A percentile compares a stretch with the other conserved stretches of the same genome.
phyloP scores from a whole-genome alignment of 306 rosid species.

The Trichosanthes cucumerina region DNA sequence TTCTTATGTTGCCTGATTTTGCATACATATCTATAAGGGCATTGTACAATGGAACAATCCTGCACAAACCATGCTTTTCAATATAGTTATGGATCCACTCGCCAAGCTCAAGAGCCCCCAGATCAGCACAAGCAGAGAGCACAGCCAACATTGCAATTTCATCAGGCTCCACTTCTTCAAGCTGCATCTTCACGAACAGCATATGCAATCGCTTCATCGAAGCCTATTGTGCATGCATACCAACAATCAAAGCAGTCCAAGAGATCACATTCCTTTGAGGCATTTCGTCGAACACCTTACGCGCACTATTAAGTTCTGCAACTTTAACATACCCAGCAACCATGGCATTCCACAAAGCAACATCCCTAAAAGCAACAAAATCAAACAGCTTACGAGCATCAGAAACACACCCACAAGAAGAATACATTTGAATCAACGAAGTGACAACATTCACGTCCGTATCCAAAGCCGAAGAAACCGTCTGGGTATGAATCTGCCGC shows the following conservation, averaged over 20 bases:
- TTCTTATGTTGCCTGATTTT: conserved; percentile 47
- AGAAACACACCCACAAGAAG: conserved; percentile 24
- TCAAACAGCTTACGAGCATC: conserved; percentile 50
- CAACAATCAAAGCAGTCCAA: conserved; percentile 64
- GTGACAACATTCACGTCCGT: conserved; percentile 18
- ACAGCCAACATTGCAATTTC: conserved; percentile 45
- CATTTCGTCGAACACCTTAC: conserved; percentile 45
- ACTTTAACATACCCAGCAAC: conserved; percentile 41
- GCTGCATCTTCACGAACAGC: conserved; percentile 51
- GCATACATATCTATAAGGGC: conserved; percentile 70
- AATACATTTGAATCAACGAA: conserved; percentile 52
- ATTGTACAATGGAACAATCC: conserved; percentile 34
- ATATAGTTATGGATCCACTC: conserved; percentile 54
- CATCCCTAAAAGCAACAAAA: conserved; percentile 9
- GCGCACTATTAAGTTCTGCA: conserved; percentile 41
- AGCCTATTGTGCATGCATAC: conserved; percentile 28
- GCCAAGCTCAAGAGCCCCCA: conserved; percentile 61
- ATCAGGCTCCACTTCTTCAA: conserved; percentile 46
- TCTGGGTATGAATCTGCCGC: conserved; percentile 37
- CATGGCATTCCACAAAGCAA: conserved; percentile 45
- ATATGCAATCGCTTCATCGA: conserved; percentile 39
- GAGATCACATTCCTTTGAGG: conserved; percentile 39
- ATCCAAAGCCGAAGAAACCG: conserved; percentile 32
- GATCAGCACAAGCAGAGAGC: too few relatives aligned
- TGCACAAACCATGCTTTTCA: conserved; percentile 24